Percentiles rank a stretch among this genome's conserved stretches.
Conservation (phyloP, 192 early-diverging fungal genomes). For the Backusella mclennaniae region DNA sequence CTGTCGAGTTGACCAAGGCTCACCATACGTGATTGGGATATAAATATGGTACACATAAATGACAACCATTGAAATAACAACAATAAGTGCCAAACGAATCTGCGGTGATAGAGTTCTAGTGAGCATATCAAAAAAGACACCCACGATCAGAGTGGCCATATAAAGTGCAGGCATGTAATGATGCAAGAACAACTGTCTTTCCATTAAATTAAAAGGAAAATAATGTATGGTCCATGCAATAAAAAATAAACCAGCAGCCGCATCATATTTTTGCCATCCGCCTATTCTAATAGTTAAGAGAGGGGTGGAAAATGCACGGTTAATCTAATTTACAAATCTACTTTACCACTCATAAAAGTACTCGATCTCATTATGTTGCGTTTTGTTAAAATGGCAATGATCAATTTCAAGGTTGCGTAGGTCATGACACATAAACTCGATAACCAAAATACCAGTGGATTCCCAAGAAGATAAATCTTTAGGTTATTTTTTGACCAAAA, state of each 20-base stretch:
- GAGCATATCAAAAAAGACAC: constrained; percentile 74
- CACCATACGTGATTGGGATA: constrained; percentile 85
- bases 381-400: constrained; percentile 47
- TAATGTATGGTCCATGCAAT: constrained; percentile 87
- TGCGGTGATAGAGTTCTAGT: constrained; percentile 63
- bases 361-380: constrained; percentile 58
- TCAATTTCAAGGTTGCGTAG: constrained; percentile 57
- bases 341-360: constrained; percentile 37
- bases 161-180: constrained; percentile 98
- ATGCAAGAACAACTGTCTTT: constrained; percentile 90
- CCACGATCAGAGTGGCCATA: constrained; percentile 76
- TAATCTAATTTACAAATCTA: background rate
- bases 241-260: constrained; percentile 69
- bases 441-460: constrained; percentile 87
- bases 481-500: constrained; percentile 81
- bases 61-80: constrained; percentile 51
- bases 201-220: constrained; percentile 92
- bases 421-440: constrained; percentile 55
- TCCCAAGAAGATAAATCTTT: constrained; percentile 90
- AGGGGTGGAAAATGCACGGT: background rate
- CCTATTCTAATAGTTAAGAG: constrained; percentile 9
- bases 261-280: constrained; percentile 50
- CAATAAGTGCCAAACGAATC: constrained; percentile 46
- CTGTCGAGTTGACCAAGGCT: constrained; percentile 67
- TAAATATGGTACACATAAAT: constrained; percentile 71